Conservation (phyloP, 75 land plant species). For the Cupressus sempervirens region DNA sequence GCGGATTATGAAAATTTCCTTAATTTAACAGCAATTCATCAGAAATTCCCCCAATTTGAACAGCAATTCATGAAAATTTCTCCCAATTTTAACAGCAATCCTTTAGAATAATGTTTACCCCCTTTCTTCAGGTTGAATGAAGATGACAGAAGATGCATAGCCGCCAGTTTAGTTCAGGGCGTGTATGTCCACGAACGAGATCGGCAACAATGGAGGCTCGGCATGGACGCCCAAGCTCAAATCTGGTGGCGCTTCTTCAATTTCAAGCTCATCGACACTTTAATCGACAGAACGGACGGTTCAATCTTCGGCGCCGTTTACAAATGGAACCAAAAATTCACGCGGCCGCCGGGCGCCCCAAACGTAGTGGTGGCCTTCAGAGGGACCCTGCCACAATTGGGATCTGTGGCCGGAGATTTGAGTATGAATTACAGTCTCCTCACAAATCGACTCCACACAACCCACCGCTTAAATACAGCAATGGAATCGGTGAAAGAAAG, state of each 20-base stretch:
- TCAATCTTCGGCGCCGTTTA: conserved; percentile 63
- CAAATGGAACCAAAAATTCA: conserved; percentile 21
- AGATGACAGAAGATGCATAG: conserved; percentile 49
- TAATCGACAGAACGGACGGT: conserved; percentile 45
- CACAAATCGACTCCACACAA: conserved; percentile 37
- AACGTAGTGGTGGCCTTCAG: conserved; percentile 56
- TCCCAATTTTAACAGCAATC: not conserved
- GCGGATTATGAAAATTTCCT: too few species aligned
- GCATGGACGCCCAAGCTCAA: conserved; percentile 39
- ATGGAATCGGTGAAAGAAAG: not conserved
- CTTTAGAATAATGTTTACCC: not conserved
- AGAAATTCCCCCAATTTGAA: too few species aligned
- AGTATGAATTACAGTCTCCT: conserved; percentile 32
- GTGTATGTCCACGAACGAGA: conserved; percentile 60
- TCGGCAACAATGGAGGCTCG: conserved; percentile 42
- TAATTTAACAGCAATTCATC: too few species aligned
- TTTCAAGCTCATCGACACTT: conserved; percentile 28
- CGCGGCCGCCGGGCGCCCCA: conserved; percentile 17
- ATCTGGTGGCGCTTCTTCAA: conserved; percentile 63
- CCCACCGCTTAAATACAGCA: conserved; percentile 25
- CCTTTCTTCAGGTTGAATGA: conserved; percentile 27
- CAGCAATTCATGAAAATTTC: not conserved
- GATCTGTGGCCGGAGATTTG: conserved; percentile 31
- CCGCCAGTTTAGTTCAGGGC: conserved; percentile 62
- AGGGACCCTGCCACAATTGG: conserved; percentile 28